Conservation (phyloP, 345 rosid species). For the Murraya paniculata region DNA sequence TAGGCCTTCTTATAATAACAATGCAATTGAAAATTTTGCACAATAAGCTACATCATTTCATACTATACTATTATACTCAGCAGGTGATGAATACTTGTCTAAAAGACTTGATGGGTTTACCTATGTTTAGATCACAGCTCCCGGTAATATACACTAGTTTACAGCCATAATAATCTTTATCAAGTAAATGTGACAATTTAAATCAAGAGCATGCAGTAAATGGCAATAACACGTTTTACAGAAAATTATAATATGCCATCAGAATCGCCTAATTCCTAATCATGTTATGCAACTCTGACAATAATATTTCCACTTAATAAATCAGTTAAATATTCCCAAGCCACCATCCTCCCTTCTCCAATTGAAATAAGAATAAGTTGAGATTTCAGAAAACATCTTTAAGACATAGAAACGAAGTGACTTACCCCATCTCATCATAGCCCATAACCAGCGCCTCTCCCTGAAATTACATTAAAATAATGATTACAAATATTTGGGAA, state of each 20-base stretch:
- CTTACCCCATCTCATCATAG: conserved; percentile 98
- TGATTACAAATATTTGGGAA: conserved; percentile 16
- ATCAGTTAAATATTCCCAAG: not conserved
- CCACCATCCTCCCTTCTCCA: not conserved
- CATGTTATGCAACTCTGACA: not conserved
- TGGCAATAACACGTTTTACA: not conserved
- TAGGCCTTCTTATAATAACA: not conserved
- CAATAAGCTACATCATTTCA: not conserved
- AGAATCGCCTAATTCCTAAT: not conserved
- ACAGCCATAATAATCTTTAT: not conserved
- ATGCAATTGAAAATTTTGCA: not conserved
- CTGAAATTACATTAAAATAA: conserved; percentile 45
- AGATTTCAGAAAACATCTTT: conserved; percentile 7
- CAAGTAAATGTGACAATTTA: not conserved
- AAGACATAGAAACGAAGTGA: conserved; percentile 8
- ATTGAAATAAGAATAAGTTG: not conserved
- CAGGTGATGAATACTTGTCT: not conserved
- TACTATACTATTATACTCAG: not conserved
- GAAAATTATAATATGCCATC: conserved; percentile 2
- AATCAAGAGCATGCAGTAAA: not conserved
- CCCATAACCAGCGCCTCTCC: conserved; percentile 99
- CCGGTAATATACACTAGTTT: not conserved
- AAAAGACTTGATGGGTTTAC: not conserved
- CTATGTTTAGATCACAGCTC: not conserved
- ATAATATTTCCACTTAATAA: not conserved